These are phyloP conservation scores for slime mould (Dictyostelium discoideum) DNA, from an alignment of 78 protist genomes.

Conservation along the genomic window DNA sequence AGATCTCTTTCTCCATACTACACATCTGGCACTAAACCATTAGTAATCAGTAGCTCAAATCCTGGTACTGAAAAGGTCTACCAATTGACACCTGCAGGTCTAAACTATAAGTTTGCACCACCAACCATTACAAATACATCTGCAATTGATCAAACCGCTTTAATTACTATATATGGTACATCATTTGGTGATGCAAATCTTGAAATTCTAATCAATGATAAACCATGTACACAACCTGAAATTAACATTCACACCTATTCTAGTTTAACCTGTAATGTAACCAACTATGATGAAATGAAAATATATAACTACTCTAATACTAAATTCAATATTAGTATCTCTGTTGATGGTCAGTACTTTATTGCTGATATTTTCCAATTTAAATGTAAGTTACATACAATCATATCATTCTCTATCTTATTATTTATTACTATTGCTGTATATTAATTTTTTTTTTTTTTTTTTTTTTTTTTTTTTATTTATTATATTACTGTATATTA, in stretches of 20 bases:
- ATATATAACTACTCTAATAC: not conserved
- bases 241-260: not conserved
- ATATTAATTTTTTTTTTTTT: too few relatives aligned
- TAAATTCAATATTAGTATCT: not conserved
- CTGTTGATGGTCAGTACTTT: not conserved
- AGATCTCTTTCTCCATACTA: not conserved
- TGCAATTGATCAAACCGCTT: not conserved
- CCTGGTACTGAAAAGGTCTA: not conserved
- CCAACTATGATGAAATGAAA: not conserved
- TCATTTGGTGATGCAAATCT: not conserved
- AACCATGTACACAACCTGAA: not conserved
- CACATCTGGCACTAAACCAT: not conserved
- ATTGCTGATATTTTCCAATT: not conserved
- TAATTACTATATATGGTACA: not conserved
- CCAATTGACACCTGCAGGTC: too few relatives aligned
- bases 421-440: too few relatives aligned
- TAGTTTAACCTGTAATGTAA: not conserved
- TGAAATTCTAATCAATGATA: not conserved
- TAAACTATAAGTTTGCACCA: not conserved
- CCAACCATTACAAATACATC: not conserved
- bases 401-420: too few relatives aligned
- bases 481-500: too few relatives aligned
- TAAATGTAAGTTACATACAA: not conserved
- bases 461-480: too few relatives aligned
- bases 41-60: not conserved